Percentiles rank a stretch among this genome's conserved stretches.
These are phyloP conservation scores for Middelhovenomyces tepae DNA, from an alignment of 805 yeast genomes.

Conservation along the genomic window DNA sequence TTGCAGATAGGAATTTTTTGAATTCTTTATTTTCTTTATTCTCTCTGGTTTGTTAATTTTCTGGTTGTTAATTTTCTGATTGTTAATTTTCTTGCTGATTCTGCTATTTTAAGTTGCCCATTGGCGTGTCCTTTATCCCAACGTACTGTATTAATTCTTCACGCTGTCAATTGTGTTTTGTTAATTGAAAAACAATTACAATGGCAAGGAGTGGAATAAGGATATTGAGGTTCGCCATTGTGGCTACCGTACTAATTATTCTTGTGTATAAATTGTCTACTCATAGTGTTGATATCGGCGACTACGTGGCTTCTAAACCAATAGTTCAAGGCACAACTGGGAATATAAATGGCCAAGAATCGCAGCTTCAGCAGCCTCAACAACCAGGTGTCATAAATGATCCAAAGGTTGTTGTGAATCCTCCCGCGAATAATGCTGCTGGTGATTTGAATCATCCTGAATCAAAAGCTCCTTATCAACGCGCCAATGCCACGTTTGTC, in stretches of 20 bases:
- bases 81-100: too few species aligned
- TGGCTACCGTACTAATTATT: conserved; percentile 26
- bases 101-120: conserved; percentile 6
- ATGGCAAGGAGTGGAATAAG: conserved; percentile 31
- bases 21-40: too few species aligned
- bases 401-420: neutral
- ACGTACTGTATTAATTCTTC: neutral
- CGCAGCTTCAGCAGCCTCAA: conserved; percentile 3
- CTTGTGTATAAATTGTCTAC: conserved; percentile 26
- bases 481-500: conserved; percentile 52
- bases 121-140: conserved; percentile 1
- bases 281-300: conserved; percentile 18
- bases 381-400: neutral
- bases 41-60: too few species aligned
- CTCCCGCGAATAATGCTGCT: neutral
- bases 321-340: conserved; percentile 15
- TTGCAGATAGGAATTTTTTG: too few species aligned
- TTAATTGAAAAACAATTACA: conserved; percentile 1
- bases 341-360: conserved; percentile 5
- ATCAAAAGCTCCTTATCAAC: conserved; percentile 6
- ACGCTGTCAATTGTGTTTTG: conserved; percentile 1
- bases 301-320: conserved; percentile 14
- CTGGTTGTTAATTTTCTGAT: too few species aligned
- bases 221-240: conserved; percentile 27
- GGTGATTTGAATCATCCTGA: neutral